Base-by-base conservation (phyloP, 768 basidiomycete species). In the Pleurotus ostreatus region DNA sequence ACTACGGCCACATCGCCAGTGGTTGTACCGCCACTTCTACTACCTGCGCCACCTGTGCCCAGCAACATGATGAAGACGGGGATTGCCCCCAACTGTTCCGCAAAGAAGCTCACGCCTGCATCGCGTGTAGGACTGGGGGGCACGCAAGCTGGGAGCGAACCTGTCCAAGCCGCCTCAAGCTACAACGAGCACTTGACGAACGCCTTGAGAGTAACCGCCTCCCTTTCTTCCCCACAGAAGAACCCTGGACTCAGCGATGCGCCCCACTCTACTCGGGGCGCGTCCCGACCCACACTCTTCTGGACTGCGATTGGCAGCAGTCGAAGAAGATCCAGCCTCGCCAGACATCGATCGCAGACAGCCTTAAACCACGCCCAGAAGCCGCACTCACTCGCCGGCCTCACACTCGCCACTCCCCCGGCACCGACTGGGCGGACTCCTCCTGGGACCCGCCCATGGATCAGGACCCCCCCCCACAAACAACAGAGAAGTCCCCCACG, bases 61-160 rank as follows among this genome's bases (percentile, higher is more conserved):
- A 20, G 20, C 20, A 20, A 20, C 20, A 20, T 20, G 20, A 20
- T 20, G 20, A 51, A 37, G 49, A 12, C 49, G 39, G 49, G 30
- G 39, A 20, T 9, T 48, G 46, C 46, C 46, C 46, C 6, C 11
- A 51, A 26, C 9, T 37, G 34, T 16, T 16, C 20, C n/a, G 18
- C 18, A 22, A 22, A 12, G 47, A 49, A 7, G 25, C 8, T 8
- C 47, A 49, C 23, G 15, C 8, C 47, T 49, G 47, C 12, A 18
- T 30, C 7, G 11, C 47, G 4, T 49, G 47, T 26, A 23, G 34
- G 11, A 34, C 16, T 13, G 13, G 13, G 16, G 47, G 47, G 13
- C 47, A 49, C 25, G 47, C 47, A 23, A 49, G 47, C 47, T 49
- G 47, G 47, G 47, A 49, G 15, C n/a, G 47, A 13, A 22, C 13